Evolutionary conservation across 768 basidiomycete species (phyloP), one percentile per base, ranked within the genome.

Genomic region (Leccinum sublutescens): DNA sequence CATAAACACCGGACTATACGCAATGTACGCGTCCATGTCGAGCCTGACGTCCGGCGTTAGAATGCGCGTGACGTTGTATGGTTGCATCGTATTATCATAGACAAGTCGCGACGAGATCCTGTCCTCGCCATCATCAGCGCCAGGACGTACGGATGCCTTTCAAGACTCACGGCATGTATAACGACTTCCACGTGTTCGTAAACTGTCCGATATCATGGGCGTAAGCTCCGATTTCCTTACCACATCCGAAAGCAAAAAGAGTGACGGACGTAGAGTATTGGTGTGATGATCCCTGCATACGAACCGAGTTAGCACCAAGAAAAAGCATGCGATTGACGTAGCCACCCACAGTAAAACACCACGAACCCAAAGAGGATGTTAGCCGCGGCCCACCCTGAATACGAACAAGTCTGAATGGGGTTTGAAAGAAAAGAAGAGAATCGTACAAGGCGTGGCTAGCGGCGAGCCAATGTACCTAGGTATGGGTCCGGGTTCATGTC

Each of bases 301-400:
- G 14, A 25, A 6, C 43, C 9, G 15, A 15, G 17, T 68, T n/a
- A 62, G 50, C 33, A 55, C 11, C 45, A 25, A 50, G 17, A 25
- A 29, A 25, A 17, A n/a, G 17, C 9, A 4, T 8, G 25, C 14
- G 7, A 27, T 17, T 9, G 17, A n/a, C 8, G 21, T 5, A n/a
- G 31, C n/a, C 9, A 51, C 31, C 2, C 12, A 51, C 50, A 51
- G 76, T 85, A 91, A 76, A 92, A 87, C 71, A 88, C 76, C 15
- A 86, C 76, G 64, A 91, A 86, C 6, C 88, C 85, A 62, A 73
- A 74, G 10, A 84, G 75, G 62, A 90, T 79, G 69, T 91, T 91
- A n/a, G 84, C 88, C 64, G 84, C 80, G 3, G 89, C 88, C 88
- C 89, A 91, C 88, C 88, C 71, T 73, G 12, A 8, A n/a, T 65